Percentiles rank a stretch among this genome's conserved stretches.
Evolutionary conservation across 306 rosid species (phyloP).

Genomic region (Corylus avellana): DNA sequence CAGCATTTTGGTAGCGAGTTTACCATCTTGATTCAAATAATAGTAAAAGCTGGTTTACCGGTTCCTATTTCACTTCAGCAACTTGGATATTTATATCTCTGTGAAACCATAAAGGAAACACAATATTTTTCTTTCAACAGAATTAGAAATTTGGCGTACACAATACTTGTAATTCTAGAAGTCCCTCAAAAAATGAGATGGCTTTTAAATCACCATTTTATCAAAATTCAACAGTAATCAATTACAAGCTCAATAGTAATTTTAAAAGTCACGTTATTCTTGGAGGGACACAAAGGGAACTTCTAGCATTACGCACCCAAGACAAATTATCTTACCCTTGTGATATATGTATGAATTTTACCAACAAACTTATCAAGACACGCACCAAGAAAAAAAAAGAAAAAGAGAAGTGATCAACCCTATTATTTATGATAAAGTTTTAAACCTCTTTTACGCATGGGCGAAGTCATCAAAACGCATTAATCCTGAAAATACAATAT

Average conservation of each 20-base stretch:
- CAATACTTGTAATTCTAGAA: too few relatives aligned
- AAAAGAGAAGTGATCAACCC: neutral
- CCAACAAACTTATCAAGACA: constrained; percentile 1
- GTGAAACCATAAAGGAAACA: neutral
- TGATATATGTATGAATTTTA: neutral
- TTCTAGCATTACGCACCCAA: neutral
- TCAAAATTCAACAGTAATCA: too few relatives aligned
- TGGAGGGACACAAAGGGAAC: too few relatives aligned
- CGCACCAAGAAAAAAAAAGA: neutral
- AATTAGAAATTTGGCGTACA: neutral
- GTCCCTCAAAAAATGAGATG: too few relatives aligned
- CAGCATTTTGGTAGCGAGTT: neutral
- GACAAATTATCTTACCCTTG: neutral
- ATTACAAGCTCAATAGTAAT: too few relatives aligned
- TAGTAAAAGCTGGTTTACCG: neutral
- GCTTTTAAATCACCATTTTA: too few relatives aligned
- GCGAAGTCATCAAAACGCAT: constrained; percentile 9
- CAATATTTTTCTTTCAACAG: neutral
- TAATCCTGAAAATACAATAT: constrained; percentile 9
- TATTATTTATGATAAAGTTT: neutral
- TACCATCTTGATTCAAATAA: constrained; percentile 6
- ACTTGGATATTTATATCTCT: neutral
- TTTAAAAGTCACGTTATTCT: too few relatives aligned
- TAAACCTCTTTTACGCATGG: neutral
- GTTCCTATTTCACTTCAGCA: neutral